phyloP scores from a whole-genome alignment of 2,329 filamentous ascomycete genomes.

The Karstenula rhodostoma region DNA sequence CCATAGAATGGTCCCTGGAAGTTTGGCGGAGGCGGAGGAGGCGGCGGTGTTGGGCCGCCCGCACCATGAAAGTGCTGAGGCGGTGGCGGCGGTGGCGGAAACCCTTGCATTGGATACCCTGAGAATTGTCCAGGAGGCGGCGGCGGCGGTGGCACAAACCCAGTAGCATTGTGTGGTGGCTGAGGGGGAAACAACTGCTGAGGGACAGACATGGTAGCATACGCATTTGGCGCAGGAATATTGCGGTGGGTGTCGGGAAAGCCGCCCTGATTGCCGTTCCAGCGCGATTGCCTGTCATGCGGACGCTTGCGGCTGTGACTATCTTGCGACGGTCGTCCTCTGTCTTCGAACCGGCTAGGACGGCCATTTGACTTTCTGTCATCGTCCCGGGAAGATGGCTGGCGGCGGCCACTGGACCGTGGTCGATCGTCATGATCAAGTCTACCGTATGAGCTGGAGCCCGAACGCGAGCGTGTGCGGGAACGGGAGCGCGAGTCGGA shows the following conservation, averaged over 20 bases:
- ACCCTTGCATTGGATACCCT: constrained; percentile 28
- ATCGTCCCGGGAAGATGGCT: constrained; percentile 20
- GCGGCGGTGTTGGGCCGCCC: constrained; percentile 22
- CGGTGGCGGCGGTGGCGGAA: constrained; percentile 31
- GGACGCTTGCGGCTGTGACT: constrained; percentile 16
- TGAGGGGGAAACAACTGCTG: not conserved
- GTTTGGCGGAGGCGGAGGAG: constrained; percentile 37
- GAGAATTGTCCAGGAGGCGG: constrained; percentile 32
- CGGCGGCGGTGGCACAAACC: constrained; percentile 24
- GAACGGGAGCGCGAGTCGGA: constrained; percentile 13
- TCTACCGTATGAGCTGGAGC: constrained; percentile 14
- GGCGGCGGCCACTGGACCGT: constrained; percentile 19
- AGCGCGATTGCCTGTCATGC: constrained; percentile 13
- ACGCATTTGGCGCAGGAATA: constrained; percentile 5
- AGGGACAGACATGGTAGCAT: constrained; percentile 19
- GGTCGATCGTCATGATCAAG: constrained; percentile 20
- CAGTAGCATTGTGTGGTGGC: constrained; percentile 19
- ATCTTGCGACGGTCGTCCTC: constrained; percentile 20
- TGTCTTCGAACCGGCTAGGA: constrained; percentile 20
- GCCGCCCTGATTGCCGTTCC: constrained; percentile 23
- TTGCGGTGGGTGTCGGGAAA: constrained; percentile 15
- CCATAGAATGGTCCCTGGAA: constrained; percentile 33
- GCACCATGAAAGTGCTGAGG: constrained; percentile 22
- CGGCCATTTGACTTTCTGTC: constrained; percentile 19
- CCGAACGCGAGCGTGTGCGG: constrained; percentile 6